A percentile compares a stretch with the other conserved stretches of the same genome.
These are phyloP conservation scores for Pleurozium schreberi DNA, from an alignment of 225 moss, liverwort and hornwort genomes.

Conservation along the genomic window DNA sequence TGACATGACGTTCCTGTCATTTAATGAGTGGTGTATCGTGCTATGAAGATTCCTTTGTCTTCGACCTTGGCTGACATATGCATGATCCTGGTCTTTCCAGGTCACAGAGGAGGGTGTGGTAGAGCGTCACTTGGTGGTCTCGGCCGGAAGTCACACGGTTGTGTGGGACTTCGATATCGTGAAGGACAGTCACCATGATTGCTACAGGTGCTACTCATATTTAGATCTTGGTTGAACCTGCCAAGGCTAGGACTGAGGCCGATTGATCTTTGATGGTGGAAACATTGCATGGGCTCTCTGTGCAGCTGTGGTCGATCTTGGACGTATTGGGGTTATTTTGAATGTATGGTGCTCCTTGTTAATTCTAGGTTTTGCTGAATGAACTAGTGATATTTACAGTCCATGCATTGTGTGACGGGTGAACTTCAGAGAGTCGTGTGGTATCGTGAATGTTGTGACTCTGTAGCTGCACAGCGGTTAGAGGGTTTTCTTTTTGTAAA, in stretches of 20 bases:
- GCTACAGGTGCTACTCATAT: conserved; percentile 12
- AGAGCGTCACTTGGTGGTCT: conserved; percentile 44
- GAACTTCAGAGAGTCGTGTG: neutral
- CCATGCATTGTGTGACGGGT: neutral
- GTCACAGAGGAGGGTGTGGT: conserved; percentile 48
- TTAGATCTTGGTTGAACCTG: neutral
- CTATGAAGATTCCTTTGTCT: neutral
- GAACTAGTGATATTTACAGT: neutral
- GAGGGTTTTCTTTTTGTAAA: neutral
- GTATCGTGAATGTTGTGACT: neutral
- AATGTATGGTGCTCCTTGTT: neutral
- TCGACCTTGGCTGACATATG: neutral
- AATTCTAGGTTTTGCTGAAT: neutral
- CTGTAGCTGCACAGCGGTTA: neutral
- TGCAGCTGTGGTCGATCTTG: neutral
- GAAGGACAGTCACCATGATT: conserved; percentile 37
- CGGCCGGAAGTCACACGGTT: conserved; percentile 30
- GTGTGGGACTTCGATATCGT: conserved; percentile 43
- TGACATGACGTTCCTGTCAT: neutral
- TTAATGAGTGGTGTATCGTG: neutral
- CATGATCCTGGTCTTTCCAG: neutral
- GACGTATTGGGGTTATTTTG: neutral
- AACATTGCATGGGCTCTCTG: neutral
- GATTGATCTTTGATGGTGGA: neutral
- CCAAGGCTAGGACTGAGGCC: neutral